Evolutionary conservation across 441 rosid genomes (phyloP).

Genomic region (Breynia disticha): DNA sequence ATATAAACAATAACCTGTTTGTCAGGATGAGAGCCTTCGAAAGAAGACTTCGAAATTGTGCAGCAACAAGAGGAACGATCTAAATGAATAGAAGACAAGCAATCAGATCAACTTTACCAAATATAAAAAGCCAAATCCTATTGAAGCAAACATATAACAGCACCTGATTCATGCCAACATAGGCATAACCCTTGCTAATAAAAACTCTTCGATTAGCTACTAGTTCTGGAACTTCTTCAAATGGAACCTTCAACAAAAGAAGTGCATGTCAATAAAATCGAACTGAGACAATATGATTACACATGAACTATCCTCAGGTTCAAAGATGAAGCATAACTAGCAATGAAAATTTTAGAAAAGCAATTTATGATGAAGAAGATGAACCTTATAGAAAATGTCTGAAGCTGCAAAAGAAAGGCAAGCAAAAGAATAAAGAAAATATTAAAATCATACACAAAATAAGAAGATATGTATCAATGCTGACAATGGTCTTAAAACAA

Average conservation of each 20-base stretch:
- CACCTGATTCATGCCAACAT: slow-evolving; percentile 38
- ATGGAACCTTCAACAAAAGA: slow-evolving; percentile 60
- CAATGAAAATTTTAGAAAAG: not conserved
- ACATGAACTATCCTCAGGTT: not conserved
- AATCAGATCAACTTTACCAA: not conserved
- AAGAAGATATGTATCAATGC: not conserved
- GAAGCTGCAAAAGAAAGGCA: slow-evolving; percentile 46
- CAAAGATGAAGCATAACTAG: not conserved
- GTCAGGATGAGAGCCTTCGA: slow-evolving; percentile 80
- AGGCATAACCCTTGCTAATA: slow-evolving; percentile 64
- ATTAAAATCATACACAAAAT: slow-evolving; percentile 10
- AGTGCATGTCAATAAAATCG: slow-evolving; percentile 1
- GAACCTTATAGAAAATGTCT: slow-evolving; percentile 62
- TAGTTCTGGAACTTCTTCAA: slow-evolving; percentile 97
- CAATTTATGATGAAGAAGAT: not conserved
- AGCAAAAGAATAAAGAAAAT: slow-evolving; percentile 8
- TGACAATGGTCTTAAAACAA: not conserved
- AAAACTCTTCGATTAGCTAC: slow-evolving; percentile 73
- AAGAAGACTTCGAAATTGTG: slow-evolving; percentile 64
- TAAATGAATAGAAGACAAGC: slow-evolving; percentile 1
- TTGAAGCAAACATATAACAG: not conserved
- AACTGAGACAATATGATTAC: slow-evolving; percentile 7
- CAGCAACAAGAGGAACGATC: slow-evolving; percentile 50
- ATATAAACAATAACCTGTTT: slow-evolving; percentile 42
- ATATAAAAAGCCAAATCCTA: not conserved